A percentile compares a stretch with the other conserved stretches of the same genome.
phyloP scores from a whole-genome alignment of 2,329 filamentous ascomycete species.

The Venturia carpophila region DNA sequence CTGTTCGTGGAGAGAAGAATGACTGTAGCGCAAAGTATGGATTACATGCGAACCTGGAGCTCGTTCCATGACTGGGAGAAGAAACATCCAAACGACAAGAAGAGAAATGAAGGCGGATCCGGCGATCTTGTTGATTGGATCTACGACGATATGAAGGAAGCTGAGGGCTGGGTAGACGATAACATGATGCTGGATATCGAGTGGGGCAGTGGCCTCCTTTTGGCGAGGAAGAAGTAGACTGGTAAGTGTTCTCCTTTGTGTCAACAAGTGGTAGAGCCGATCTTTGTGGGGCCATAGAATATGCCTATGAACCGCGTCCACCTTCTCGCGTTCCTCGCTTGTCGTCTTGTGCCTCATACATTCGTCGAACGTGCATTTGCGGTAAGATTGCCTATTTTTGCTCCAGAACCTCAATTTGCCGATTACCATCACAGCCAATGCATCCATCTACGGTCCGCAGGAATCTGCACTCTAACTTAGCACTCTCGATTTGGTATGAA shows the following conservation, averaged over 20 bases:
- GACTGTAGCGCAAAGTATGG: constrained; percentile 51
- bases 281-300: too few species aligned
- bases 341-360: neutral
- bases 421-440: too few species aligned
- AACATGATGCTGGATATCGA: constrained; percentile 47
- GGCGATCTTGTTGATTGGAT: constrained; percentile 57
- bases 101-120: constrained; percentile 45
- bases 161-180: constrained; percentile 47
- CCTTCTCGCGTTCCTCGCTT: neutral
- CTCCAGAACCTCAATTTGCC: too few species aligned
- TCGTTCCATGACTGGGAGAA: constrained; percentile 52
- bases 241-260: neutral
- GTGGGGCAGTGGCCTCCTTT: constrained; percentile 54
- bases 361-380: neutral
- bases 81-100: constrained; percentile 44
- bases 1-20: constrained; percentile 47
- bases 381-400: too few species aligned
- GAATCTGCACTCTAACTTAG: too few species aligned
- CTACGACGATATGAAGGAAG: constrained; percentile 50
- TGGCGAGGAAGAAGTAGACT: constrained; percentile 39
- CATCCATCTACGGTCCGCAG: too few species aligned
- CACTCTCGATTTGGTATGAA: too few species aligned
- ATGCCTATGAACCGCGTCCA: neutral
- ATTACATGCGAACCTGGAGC: constrained; percentile 56
- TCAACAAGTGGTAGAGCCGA: neutral